Base-by-base conservation (phyloP, 441 rosid genomes). In the Codiaeum variegatum region DNA sequence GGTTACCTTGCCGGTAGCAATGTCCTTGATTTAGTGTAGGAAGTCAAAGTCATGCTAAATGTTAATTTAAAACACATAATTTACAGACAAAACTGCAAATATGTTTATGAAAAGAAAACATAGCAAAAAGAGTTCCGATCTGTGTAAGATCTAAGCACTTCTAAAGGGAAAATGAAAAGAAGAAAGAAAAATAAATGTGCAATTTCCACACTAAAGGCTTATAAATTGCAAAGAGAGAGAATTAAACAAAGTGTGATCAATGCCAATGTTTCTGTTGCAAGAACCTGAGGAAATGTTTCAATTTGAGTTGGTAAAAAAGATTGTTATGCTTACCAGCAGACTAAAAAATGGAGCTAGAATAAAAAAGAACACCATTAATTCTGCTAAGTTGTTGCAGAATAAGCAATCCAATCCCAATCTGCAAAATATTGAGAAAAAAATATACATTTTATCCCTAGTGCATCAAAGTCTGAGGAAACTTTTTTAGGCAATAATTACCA, bases 361-460 rank as follows among this genome's bases (percentile, higher is more conserved):
- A 94, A 83, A 94, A 94, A 26, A 90, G 74, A 72, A 94, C 92
- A 51, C 89, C 98, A 36, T 94, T 94, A 24, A 87, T 81, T 68
- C 98, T 97, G 74, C 87, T 81, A 69, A 91, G 88, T 68, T 91
- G 98, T 81, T 89, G 97, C 76, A 90, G 81, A 56, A 79, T 70
- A 76, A 93, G 96, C 63, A 93, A 80, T 75, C 96, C 98, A 54
- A 90, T 88, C 60, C 93, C 96, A 73, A 93, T 83, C 97, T 93
- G 86, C 76, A 84, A 46, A 49, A 77, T 18, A 80, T 75, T 55
- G 52, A 72, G 60, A 26, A 56, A 49, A 36, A 28, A 13, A 66
- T n/a, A n/a, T n/a, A 49, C 6, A 19, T 47, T 54, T 52, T 51
- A 62, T 44, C 58, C 62, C 44, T 36, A 21, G 24, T 15, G 51